Evolutionary conservation across 495 filamentous ascomycete genomes (phyloP).

Genomic region (Penicillium lagena): DNA sequence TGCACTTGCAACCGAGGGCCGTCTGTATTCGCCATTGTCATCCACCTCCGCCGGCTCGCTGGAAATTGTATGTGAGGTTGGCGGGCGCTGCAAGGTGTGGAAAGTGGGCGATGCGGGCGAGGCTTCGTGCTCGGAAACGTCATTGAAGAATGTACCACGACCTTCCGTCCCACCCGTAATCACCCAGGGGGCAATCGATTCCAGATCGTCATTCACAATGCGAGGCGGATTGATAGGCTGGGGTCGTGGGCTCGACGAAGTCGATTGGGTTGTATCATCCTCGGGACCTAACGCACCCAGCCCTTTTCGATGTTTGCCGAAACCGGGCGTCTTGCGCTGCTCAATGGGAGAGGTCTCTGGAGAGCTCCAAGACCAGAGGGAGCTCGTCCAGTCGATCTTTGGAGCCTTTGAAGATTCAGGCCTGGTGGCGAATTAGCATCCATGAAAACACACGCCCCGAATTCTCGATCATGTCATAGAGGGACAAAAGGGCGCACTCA

Average conservation of each 20-base stretch:
- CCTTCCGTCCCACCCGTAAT: slow-evolving; percentile 28
- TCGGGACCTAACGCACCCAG: slow-evolving; percentile 26
- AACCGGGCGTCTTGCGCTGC: slow-evolving; percentile 31
- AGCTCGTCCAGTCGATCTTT: slow-evolving; percentile 27
- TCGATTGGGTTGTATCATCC: slow-evolving; percentile 21
- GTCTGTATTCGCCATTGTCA: slow-evolving; percentile 65
- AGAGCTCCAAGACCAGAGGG: slow-evolving; percentile 38
- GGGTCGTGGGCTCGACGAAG: slow-evolving; percentile 20
- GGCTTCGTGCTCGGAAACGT: slow-evolving; percentile 34
- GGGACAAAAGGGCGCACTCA: slow-evolving; percentile 21
- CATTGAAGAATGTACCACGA: slow-evolving; percentile 37
- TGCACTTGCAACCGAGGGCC: slow-evolving; percentile 84
- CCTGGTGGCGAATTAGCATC: slow-evolving; percentile 10
- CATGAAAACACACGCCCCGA: neutral
- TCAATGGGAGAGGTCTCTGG: slow-evolving; percentile 41
- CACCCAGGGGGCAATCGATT: slow-evolving; percentile 31
- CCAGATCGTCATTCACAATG: slow-evolving; percentile 20
- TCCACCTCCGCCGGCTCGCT: slow-evolving; percentile 64
- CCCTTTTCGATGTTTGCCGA: slow-evolving; percentile 34
- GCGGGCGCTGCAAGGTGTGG: slow-evolving; percentile 37
- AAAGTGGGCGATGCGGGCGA: slow-evolving; percentile 60
- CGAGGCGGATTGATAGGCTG: slow-evolving; percentile 20
- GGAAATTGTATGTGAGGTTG: slow-evolving; percentile 50
- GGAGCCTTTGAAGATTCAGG: slow-evolving; percentile 15
- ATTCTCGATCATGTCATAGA: neutral